Conservation (phyloP, 345 rosid genomes). For the Eucalyptus guilfoylei region DNA sequence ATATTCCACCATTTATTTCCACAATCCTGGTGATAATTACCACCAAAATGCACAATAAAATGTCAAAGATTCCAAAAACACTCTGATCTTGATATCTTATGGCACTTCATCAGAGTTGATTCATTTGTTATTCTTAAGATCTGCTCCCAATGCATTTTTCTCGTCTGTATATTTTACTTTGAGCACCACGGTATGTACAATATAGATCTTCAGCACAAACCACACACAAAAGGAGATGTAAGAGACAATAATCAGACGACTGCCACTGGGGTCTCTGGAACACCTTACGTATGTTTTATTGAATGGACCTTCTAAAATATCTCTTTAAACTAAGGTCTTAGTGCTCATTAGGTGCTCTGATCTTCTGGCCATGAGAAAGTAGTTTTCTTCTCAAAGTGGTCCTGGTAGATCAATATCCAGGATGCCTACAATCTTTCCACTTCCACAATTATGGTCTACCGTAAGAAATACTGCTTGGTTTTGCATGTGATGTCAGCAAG, state of each 20-base stretch:
- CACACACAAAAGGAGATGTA: not conserved
- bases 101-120: not conserved
- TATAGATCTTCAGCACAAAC: not conserved
- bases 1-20: not conserved
- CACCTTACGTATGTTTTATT: not conserved
- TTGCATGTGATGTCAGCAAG: not conserved
- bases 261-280: not conserved
- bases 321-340: not conserved
- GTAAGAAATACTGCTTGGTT: not conserved
- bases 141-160: not conserved
- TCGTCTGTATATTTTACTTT: not conserved
- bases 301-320: not conserved
- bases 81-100: not conserved
- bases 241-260: not conserved
- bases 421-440: not conserved
- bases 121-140: not conserved
- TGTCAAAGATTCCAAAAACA: not conserved
- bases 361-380: not conserved
- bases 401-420: not conserved
- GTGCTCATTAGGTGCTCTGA: not conserved
- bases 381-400: not conserved
- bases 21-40: not conserved
- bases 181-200: not conserved
- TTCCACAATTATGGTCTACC: not conserved
- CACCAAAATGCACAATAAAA: not conserved